Base-by-base conservation (phyloP, 2,329 filamentous ascomycete genomes). In the Aspergillus novoparasiticus region DNA sequence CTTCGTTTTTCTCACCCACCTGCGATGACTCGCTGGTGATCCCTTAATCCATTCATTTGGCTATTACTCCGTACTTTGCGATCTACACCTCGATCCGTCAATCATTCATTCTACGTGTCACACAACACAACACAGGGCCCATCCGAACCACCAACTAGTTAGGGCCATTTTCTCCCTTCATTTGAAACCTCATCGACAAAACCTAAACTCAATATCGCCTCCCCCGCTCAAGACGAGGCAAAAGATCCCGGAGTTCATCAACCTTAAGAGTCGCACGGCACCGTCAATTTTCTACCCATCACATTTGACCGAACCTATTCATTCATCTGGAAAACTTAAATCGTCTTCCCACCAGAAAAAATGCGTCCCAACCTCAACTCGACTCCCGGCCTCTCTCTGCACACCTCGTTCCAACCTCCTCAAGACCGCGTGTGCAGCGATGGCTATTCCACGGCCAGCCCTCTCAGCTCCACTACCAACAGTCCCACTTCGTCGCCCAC, bases 331-430 rank as follows among this genome's bases (percentile, higher is more conserved):
- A 51, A 51, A 32, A 51, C 19, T 34, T n/a, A 41, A 32, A 51
- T 12, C 28, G 9, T 8, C 16, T 9, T 30, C 16, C 46, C 46
- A n/a, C 48, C 48, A 68, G 5, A 19, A 39, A 19, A 54, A 60
- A 73, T 73, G 72, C 66, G 62, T 43, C 55, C 60, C 59, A 69
- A 69, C 58, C 63, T 71, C 54, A 48, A 65, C 32, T 57, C 69
- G 14, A 61, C 67, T 5, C 72, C 73, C 56, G 69, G 70, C 58
- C 72, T 75, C 55, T 71, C 72, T 43, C 67, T 78, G 32, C 71
- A 70, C 63, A 75, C 75, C 46, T 70, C 74, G 10, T 75, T 77
- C 66, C 66, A 64, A 59, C 62, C 66, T 61, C 67, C 68, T 54
- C 51, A 54, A 9, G 63, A 60, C 64, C 67, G 65, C 66, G 50